Evolutionary conservation across 108 stramenopile genomes (phyloP), one percentile per base, ranked within the genome.

Genomic region (Nitzschia putrida): DNA sequence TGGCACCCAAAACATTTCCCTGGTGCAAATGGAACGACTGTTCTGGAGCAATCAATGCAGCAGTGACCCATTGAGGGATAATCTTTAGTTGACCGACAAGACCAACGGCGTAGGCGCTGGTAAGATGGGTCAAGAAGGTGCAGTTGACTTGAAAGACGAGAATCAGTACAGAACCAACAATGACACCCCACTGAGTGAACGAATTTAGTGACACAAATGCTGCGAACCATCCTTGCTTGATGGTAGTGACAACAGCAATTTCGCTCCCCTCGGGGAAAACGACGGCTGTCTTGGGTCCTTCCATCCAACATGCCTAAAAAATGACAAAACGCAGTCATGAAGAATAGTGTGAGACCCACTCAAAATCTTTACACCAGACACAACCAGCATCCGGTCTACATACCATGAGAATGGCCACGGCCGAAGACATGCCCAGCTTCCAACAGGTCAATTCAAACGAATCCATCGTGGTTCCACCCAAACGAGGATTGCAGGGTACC

Each of bases 101-200:
- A 16, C 77, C 77, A 53, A 78, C 77, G 18, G 77, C 57, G 21
- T 71, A 60, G 13, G 77, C 54, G 21, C 66, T 65, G 25, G 77
- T 58, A 37, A 78, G 53, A 44, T 47, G 56, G 53, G 72, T 72
- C 40, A 78, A 42, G 25, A 57, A 72, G 20, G 77, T 78, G 49
- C 71, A 73, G 45, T 78, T 78, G 14, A 78, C 77, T 60, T 78
- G 77, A 10, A 78, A 78, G 45, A 78, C 66, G 10, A 66, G 49
- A 24, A 72, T 73, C 24, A 72, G 57, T 9, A 78, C 13, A 1
- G 72, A 42, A 9, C 77, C 77, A 9, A 61, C 66, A 37, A 78
- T 61, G 20, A 72, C 71, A 39, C 66, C 77, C 39, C 51, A 58
- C 29, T 23, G 21, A 0, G 69, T 57, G 20, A 50, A 65, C 7